Conservation (phyloP, 768 basidiomycete species). For the Rubroboletus pulcherrimus region DNA sequence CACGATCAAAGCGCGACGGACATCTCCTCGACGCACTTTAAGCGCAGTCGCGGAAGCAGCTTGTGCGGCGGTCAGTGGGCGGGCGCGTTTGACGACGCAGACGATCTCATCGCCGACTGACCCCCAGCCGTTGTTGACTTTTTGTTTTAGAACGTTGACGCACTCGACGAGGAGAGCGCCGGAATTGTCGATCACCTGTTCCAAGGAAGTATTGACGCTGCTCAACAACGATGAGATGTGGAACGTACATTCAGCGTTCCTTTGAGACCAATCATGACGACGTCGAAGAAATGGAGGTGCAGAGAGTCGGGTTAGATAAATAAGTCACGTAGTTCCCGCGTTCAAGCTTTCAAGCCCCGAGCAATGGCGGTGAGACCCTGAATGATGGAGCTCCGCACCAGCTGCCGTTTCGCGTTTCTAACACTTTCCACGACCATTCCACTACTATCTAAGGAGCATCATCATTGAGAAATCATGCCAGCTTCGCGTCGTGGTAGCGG, state of each 20-base stretch:
- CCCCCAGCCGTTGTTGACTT: slow-evolving; percentile 94
- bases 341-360: neutral
- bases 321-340: slow-evolving; percentile 28
- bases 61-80: slow-evolving; percentile 68
- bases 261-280: slow-evolving; percentile 90
- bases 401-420: slow-evolving; percentile 2
- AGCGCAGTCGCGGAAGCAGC: slow-evolving; percentile 72
- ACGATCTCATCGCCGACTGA: slow-evolving; percentile 94
- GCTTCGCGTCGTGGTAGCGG: slow-evolving; percentile 76
- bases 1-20: slow-evolving; percentile 93
- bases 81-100: slow-evolving; percentile 88
- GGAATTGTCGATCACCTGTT: slow-evolving; percentile 93
- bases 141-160: slow-evolving; percentile 93
- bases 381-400: slow-evolving; percentile 17
- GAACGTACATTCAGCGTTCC: slow-evolving; percentile 75
- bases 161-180: slow-evolving; percentile 93
- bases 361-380: neutral
- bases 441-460: neutral
- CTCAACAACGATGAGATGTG: neutral
- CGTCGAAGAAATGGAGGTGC: neutral
- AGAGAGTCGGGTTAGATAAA: neutral
- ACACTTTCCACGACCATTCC: slow-evolving; percentile 18
- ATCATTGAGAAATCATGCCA: slow-evolving; percentile 44
- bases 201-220: neutral
- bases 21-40: slow-evolving; percentile 91